Conservation (phyloP, 208 protist species). For the Strigomonas galati region DNA sequence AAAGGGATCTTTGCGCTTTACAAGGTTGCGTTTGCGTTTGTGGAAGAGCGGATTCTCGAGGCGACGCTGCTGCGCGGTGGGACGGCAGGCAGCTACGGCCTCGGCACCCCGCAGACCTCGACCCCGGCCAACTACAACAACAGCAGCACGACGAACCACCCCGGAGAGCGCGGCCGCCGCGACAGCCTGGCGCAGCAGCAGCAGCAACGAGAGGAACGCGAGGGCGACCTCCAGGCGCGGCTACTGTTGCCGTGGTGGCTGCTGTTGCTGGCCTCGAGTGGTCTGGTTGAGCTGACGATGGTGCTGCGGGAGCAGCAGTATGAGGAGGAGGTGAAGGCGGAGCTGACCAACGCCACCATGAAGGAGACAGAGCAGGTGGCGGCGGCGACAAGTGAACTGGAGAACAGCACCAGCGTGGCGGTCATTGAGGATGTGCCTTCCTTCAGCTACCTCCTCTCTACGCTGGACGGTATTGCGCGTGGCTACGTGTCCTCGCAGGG, state of each 20-base stretch:
- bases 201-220: background rate
- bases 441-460: background rate
- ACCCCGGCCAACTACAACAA: too few species aligned
- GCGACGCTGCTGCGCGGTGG: background rate
- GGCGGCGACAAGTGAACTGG: background rate
- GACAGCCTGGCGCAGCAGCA: too few species aligned
- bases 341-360: background rate
- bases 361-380: background rate
- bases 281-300: constrained; percentile 12
- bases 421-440: background rate
- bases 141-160: background rate
- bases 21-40: constrained; percentile 10
- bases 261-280: constrained; percentile 15
- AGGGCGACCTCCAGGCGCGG: constrained; percentile 2
- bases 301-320: constrained; percentile 6
- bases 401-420: background rate
- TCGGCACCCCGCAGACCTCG: too few species aligned
- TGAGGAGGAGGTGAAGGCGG: background rate
- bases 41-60: constrained; percentile 12
- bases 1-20: constrained; percentile 8
- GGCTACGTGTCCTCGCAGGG: constrained; percentile 12
- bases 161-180: background rate
- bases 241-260: constrained; percentile 21
- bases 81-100: too few species aligned
- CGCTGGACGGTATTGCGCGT: background rate